Base-by-base conservation (phyloP, 306 rosid genomes). In the Vigna trinervia region DNA sequence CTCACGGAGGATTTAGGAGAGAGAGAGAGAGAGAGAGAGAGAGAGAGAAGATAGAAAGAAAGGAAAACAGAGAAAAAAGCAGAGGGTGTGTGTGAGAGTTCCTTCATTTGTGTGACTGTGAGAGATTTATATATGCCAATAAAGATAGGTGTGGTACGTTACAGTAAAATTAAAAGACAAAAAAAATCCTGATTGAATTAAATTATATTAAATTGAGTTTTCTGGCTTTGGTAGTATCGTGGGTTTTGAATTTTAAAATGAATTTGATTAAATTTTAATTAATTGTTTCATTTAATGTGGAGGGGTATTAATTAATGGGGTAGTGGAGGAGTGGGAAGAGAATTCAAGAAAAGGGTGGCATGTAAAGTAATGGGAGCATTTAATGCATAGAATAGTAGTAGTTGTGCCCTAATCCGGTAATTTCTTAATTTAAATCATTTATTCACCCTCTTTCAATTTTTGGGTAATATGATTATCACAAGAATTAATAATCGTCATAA, bases 281-380 rank as follows among this genome's bases (percentile, higher is more conserved):
- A 88, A 88, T 81, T 71, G 84, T 12, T 68, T 22, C 91, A 90
- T 86, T 88, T 32, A 92, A 68, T 84, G 87, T 68, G 12, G 74
- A 79, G 61, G 70, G 76, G 80, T 81, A 87, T 87, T 87, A 77
- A 87, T 90, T 81, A 88, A 86, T 75, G 86, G 86, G 81, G 88
- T 75, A 80, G 89, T 69, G 88, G 90, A 76, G 63, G 88, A 78
- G 90, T 79, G 89, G 89, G 87, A 70, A 81, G 86, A 86, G 84
- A 81, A 83, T 84, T 86, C 85, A 88, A 87, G 89, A 83, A 87
- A 79, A 82, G 84, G 84, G 85, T 75, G 84, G 88, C 84, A 86
- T 85, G 84, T 63, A 83, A 41, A 85, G 89, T 90, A 83, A 90
- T 84, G 85, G 79, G 47, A 6, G 87, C 92, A 92, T 81, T 92